Evolutionary conservation across 202 grass and related monocot species (phyloP).

Genomic region (Panicum virgatum): DNA sequence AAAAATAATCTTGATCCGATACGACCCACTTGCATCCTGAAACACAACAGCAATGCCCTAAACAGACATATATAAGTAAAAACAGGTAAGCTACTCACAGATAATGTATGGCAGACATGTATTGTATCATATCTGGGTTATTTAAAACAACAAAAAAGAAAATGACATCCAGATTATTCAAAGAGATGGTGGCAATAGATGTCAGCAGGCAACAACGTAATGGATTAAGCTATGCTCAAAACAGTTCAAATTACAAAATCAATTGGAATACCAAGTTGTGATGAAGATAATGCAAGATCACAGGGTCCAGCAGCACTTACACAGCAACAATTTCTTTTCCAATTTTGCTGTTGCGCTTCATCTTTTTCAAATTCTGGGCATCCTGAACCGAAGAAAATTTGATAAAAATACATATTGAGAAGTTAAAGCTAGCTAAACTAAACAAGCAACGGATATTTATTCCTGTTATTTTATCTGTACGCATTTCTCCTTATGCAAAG

Average conservation of each 20-base stretch:
- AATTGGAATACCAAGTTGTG: background rate
- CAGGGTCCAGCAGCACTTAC: slow-evolving; percentile 47
- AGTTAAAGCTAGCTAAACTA: slow-evolving; percentile 22
- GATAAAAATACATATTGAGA: slow-evolving; percentile 1
- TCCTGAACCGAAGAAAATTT: slow-evolving; percentile 59
- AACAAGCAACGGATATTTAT: background rate
- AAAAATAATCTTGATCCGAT: no score
- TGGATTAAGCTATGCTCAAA: background rate
- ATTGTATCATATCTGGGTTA: background rate
- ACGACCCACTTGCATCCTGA: no score
- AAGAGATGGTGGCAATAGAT: background rate
- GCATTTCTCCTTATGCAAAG: background rate
- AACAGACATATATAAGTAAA: background rate
- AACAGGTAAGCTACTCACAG: background rate
- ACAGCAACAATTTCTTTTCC: slow-evolving; percentile 92
- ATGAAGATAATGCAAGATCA: slow-evolving; percentile 27
- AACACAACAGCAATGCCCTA: slow-evolving; percentile 2
- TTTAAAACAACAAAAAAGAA: background rate
- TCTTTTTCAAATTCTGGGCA: slow-evolving; percentile 94
- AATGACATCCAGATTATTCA: background rate
- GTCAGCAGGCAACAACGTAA: background rate
- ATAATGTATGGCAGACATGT: background rate
- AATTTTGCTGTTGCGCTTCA: slow-evolving; percentile 98
- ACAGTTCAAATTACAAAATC: background rate
- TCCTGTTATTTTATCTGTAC: background rate